Base-by-base conservation (phyloP, 1,284 basidiomycete species). In the Fomitiporia mediterranea region DNA sequence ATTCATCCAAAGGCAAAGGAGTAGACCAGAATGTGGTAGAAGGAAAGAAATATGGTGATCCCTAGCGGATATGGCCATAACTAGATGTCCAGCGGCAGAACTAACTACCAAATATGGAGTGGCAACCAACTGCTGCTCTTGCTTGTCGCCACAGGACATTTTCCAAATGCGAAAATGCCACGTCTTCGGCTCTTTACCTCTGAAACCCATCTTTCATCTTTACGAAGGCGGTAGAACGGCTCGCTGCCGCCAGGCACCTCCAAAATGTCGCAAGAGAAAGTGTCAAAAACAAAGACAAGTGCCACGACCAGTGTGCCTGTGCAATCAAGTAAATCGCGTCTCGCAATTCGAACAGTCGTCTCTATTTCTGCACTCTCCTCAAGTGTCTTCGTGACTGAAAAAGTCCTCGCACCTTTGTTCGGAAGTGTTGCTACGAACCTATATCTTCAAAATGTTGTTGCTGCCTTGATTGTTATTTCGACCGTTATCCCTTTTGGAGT, bases 381-480 rank as follows among this genome's bases (percentile, higher is more conserved):
- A 21, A 23, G 35, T 11, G 34, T 57, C 17, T 52, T 44, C 40
- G 46, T 44, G 17, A 34, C 39, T 23, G 21, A 53, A 34, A 46
- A 40, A 17, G 50, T 40, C 3, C 39, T 59, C 6, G 35, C 39
- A 6, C 57, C 57, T 6, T 34, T 55, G 6, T 59, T 51, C 32
- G 57, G 57, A 28, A 42, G 39, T 17, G 53, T 59, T 5, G 57
- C 57, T n/a, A 52, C 57, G 42, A 59, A 51, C 25, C 38, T 55
- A 21, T 51, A 55, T 37, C 53, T 59, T 28, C 13, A 55, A 30
- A 51, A 51, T 34, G 32, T 46, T 34, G 15, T 37, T 6, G 30
- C 25, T 39, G 27, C 44, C 17, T 17, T 59, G 19, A 28, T 52
- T 28, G 34, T 51, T n/a, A 25, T 43, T 21, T 52, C 43, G 21